These are phyloP conservation scores for Trifolium pratense DNA, from an alignment of 306 rosid species.

Conservation along the genomic window DNA sequence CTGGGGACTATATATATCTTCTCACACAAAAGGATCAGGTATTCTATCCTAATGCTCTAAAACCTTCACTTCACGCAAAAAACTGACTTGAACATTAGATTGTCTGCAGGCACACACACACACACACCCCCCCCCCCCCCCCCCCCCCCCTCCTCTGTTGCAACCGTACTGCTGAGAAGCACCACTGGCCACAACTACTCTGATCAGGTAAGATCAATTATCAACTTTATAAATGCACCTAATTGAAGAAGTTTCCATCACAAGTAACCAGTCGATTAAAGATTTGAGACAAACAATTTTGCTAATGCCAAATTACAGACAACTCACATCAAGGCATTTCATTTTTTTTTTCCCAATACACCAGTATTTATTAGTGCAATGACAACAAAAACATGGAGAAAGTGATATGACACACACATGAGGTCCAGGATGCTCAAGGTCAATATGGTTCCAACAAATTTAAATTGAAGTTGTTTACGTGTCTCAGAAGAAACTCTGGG, in stretches of 20 bases:
- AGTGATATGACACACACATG: not conserved
- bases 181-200: too few species aligned
- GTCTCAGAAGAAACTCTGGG: not conserved
- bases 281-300: not conserved
- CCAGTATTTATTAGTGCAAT: not conserved
- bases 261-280: slow-evolving; percentile 7
- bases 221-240: not conserved
- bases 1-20: too few species aligned
- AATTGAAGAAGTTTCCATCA: slow-evolving; percentile 6
- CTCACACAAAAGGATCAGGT: too few species aligned
- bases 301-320: not conserved
- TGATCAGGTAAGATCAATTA: too few species aligned
- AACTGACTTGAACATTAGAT: too few species aligned
- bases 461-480: not conserved
- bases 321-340: not conserved
- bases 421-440: not conserved
- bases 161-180: too few species aligned
- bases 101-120: too few species aligned
- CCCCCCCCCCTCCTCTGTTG: too few species aligned
- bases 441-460: not conserved
- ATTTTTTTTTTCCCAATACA: not conserved
- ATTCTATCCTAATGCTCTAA: too few species aligned
- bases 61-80: too few species aligned
- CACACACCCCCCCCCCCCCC: too few species aligned
- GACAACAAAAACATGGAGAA: not conserved